These are phyloP conservation scores for Microstegium vimineum DNA, from an alignment of 176 grass and related monocot species.

Conservation along the genomic window DNA sequence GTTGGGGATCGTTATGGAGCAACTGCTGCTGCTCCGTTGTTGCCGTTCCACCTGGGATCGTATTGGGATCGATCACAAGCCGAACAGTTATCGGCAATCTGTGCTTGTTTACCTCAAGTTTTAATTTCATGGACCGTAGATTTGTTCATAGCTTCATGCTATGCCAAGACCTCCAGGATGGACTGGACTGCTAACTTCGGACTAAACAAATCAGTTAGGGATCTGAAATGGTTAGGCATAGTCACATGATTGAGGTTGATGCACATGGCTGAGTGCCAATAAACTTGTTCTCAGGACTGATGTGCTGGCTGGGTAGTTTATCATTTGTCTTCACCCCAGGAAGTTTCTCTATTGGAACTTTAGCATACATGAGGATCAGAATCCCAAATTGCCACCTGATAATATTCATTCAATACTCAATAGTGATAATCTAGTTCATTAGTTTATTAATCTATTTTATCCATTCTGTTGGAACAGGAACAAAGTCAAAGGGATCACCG, in stretches of 20 bases:
- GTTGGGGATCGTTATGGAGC: background rate
- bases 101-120: background rate
- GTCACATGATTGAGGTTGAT: background rate
- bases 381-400: background rate
- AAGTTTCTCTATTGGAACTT: background rate
- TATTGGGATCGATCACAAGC: background rate
- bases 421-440: background rate
- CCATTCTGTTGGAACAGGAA: background rate
- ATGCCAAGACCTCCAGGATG: background rate
- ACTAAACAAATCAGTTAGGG: background rate
- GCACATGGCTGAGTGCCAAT: slow-evolving; percentile 5
- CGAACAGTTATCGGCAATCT: background rate
- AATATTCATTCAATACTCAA: background rate
- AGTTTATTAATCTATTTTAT: background rate
- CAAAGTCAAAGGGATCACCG: background rate
- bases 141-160: background rate
- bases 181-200: background rate
- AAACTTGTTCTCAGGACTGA: background rate
- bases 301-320: slow-evolving; percentile 4
- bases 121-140: background rate
- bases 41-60: background rate
- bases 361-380: background rate
- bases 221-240: background rate
- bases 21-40: background rate
- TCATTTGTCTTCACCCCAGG: background rate